Conservation (phyloP, 495 filamentous ascomycete genomes). For the Parachaetomium inaequale region DNA sequence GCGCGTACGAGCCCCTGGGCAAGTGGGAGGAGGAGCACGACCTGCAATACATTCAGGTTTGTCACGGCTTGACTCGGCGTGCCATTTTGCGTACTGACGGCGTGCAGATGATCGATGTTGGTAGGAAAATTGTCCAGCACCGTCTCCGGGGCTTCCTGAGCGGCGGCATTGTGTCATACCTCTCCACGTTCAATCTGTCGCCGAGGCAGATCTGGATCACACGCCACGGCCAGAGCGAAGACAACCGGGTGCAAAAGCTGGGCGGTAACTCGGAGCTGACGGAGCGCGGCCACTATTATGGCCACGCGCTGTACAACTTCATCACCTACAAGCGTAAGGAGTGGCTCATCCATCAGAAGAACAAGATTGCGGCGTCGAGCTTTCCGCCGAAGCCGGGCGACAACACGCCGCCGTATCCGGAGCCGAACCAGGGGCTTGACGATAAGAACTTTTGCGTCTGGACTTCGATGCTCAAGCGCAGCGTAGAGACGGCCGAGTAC, state of each 20-base stretch:
- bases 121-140: conserved; percentile 85
- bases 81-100: conserved; percentile 7
- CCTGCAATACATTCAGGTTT: conserved; percentile 82
- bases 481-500: conserved; percentile 74
- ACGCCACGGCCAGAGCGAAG: conserved; percentile 78
- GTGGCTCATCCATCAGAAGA: conserved; percentile 73
- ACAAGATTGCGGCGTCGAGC: conserved; percentile 63
- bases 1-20: conserved; percentile 85
- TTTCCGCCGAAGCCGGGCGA: conserved; percentile 86
- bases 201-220: conserved; percentile 98
- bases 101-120: conserved; percentile 88
- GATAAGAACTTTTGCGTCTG: conserved; percentile 95
- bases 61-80: not conserved
- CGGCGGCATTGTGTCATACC: conserved; percentile 84
- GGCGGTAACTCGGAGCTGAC: conserved; percentile 83
- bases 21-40: conserved; percentile 84
- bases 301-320: conserved; percentile 68
- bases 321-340: conserved; percentile 67
- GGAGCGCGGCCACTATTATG: conserved; percentile 68
- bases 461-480: conserved; percentile 93
- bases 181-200: conserved; percentile 93
- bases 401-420: conserved; percentile 89
- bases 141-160: conserved; percentile 89
- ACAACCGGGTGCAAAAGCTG: conserved; percentile 75
- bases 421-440: conserved; percentile 59